Base-by-base conservation (phyloP, 2,329 filamentous ascomycete species). In the Aspergillus ochraceoroseus region DNA sequence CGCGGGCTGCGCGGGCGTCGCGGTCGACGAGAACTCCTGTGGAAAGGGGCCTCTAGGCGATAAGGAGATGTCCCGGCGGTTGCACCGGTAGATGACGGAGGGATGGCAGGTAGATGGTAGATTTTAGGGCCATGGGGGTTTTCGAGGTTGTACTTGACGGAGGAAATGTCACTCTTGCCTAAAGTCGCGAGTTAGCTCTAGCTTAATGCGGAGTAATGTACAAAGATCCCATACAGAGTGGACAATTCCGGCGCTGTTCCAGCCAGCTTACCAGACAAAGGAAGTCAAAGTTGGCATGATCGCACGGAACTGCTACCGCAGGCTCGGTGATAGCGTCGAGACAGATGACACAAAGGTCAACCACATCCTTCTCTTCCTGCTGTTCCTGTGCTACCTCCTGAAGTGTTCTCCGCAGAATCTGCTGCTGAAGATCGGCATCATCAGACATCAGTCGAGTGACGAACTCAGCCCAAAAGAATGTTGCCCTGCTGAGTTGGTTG, bases 241-340 rank as follows among this genome's bases (percentile, higher is more conserved):
- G 89, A 57, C 89, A 95, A 32, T 72, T 76, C 0, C 81, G 72
- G 7, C 77, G 76, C 48, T 84, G 72, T 52, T 87, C 75, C 4
- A 94, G 70, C 89, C 90, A 95, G 64, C 76, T 88, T 14, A 82
- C 67, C 4, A 95, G 75, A 62, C 89, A 96, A 8, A 87, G 63
- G 58, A 88, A 94, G 70, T 95, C 88, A 61, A 94, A 95, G 52
- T 81, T 79, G 42, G 72, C 67, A 68, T 96, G 89, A 28, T 77
- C 75, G 70, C 89, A 96, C 5, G 89, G 88, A 13, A 75, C 68
- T 5, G 85, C 78, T 35, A 82, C 72, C 48, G 85, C 87, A 37
- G 77, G 68, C 54, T 92, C 85, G 7, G 79, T 78, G 56, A 95
- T 73, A 38, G 68, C 58, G 41, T 90, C 85, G 46, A 95, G 79